Evolutionary conservation across 176 grass and related monocot genomes (phyloP).

Genomic region (Ensete ventricosum): DNA sequence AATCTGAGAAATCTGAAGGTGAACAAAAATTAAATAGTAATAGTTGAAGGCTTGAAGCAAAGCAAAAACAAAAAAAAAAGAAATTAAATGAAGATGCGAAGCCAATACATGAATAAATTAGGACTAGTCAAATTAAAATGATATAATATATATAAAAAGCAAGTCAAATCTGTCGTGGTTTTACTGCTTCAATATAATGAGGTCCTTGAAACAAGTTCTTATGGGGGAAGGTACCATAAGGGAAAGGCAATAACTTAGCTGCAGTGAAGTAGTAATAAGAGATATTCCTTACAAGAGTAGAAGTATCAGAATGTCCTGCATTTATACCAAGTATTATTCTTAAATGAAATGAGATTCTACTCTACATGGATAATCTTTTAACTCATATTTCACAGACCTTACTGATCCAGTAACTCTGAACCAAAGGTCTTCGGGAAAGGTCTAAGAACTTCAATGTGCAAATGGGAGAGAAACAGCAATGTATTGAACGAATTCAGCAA

Average conservation of each 20-base stretch:
- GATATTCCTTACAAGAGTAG: not conserved
- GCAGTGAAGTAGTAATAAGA: not conserved
- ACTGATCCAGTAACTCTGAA: not conserved
- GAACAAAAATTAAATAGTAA: not conserved
- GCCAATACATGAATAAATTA: too few relatives aligned
- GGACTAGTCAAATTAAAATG: too few relatives aligned
- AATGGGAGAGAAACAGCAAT: not conserved
- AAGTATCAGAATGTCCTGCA: not conserved
- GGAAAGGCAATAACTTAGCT: too few relatives aligned
- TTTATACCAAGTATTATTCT: not conserved
- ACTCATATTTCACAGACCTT: not conserved
- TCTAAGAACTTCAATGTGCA: not conserved
- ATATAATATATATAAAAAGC: too few relatives aligned
- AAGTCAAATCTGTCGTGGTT: too few relatives aligned
- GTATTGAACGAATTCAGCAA: too few relatives aligned
- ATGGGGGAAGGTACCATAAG: too few relatives aligned
- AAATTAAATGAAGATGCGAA: too few relatives aligned
- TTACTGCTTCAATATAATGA: too few relatives aligned
- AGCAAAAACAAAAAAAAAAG: too few relatives aligned
- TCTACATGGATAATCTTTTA: not conserved
- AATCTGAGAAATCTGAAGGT: not conserved
- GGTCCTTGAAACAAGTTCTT: too few relatives aligned
- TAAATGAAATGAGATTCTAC: not conserved
- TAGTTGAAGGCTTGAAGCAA: too few relatives aligned
- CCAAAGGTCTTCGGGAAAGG: not conserved